Conservation (phyloP, 1,284 basidiomycete genomes). For the Cystobasidium sp. region DNA sequence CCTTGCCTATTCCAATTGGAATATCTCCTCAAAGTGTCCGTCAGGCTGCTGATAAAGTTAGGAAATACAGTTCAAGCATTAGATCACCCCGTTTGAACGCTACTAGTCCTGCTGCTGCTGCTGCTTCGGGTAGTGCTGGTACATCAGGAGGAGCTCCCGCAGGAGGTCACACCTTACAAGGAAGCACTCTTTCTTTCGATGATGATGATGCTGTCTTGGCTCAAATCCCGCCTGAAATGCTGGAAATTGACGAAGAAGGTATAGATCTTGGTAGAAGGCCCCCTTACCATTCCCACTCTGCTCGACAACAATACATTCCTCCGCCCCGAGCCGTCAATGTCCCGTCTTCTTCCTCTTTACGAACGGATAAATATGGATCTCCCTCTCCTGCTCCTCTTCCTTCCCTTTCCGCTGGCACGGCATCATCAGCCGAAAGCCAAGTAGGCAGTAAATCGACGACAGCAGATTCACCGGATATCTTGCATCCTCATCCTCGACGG, state of each 20-base stretch:
- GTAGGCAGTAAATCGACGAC: background rate
- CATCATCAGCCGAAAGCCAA: slow-evolving; percentile 30
- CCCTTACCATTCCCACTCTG: background rate
- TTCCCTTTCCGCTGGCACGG: slow-evolving; percentile 19
- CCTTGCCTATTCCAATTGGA: slow-evolving; percentile 35
- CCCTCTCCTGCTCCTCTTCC: slow-evolving; percentile 24
- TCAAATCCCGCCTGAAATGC: slow-evolving; percentile 9
- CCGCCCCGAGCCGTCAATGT: too few species aligned
- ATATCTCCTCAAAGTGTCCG: slow-evolving; percentile 19
- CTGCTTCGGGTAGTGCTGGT: too few species aligned
- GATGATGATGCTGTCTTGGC: slow-evolving; percentile 43
- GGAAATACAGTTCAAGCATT: slow-evolving; percentile 15
- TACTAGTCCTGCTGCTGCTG: background rate
- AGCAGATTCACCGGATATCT: background rate
- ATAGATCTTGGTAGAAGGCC: background rate
- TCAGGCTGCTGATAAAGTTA: slow-evolving; percentile 11
- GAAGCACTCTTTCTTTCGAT: slow-evolving; percentile 34
- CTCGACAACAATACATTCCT: too few species aligned
- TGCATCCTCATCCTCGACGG: background rate
- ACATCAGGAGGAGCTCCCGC: too few species aligned
- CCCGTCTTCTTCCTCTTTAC: background rate
- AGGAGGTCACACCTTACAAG: background rate
- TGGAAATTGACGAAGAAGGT: slow-evolving; percentile 23
- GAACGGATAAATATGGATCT: background rate
- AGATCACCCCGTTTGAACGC: slow-evolving; percentile 25